phyloP scores from a whole-genome alignment of 1,139 yeast genomes.

The Scheffersomyces quercinus region DNA sequence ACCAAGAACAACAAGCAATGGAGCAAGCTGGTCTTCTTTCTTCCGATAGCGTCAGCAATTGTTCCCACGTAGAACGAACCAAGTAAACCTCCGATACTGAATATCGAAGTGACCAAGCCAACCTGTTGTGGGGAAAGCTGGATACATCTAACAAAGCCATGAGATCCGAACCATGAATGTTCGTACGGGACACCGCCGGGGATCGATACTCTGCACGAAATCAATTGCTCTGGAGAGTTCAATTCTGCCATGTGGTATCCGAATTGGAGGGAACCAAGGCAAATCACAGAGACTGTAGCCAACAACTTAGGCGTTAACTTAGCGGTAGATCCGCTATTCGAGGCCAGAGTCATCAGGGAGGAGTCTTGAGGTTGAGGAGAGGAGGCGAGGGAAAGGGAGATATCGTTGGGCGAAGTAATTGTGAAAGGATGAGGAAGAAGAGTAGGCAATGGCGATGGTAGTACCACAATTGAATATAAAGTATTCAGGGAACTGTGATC shows the following conservation, averaged over 20 bases:
- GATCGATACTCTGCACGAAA: conserved; percentile 33
- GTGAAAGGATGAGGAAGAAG: too few relatives aligned
- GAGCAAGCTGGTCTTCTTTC: conserved; percentile 56
- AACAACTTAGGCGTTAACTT: conserved; percentile 27
- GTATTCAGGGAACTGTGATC: too few relatives aligned
- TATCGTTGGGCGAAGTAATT: too few relatives aligned
- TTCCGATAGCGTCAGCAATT: conserved; percentile 68
- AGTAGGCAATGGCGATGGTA: too few relatives aligned
- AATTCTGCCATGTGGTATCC: conserved; percentile 54
- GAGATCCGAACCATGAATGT: conserved; percentile 39
- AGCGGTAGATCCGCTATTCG: not conserved
- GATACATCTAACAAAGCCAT: conserved; percentile 49
- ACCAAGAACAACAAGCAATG: conserved; percentile 57
- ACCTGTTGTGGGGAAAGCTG: conserved; percentile 62
- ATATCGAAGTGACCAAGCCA: conserved; percentile 82
- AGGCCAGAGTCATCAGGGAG: too few relatives aligned
- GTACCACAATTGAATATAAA: too few relatives aligned
- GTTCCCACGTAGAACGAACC: conserved; percentile 76
- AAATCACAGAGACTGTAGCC: conserved; percentile 34
- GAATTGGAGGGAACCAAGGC: conserved; percentile 49
- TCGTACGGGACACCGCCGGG: conserved; percentile 35
- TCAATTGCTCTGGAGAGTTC: conserved; percentile 45
- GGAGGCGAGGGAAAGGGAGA: too few relatives aligned
- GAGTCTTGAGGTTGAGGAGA: too few relatives aligned
- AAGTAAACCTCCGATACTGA: conserved; percentile 81